phyloP scores from a whole-genome alignment of 129 eudicot genomes.

The Mikania micrantha region DNA sequence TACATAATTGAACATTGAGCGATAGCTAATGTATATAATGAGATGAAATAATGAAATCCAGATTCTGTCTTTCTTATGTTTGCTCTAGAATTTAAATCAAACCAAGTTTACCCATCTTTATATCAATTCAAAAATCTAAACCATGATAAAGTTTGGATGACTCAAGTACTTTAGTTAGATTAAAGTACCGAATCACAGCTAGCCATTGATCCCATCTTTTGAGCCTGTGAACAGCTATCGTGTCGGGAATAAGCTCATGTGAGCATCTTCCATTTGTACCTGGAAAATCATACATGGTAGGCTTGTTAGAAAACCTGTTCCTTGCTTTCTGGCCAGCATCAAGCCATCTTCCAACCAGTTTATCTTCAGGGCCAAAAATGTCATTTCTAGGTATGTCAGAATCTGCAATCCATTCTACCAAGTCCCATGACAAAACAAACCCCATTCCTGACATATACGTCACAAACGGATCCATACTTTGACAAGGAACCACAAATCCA shows the following conservation, averaged over 20 bases:
- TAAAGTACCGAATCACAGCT: conserved; percentile 51
- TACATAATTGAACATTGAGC: background rate
- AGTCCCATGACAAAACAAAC: conserved; percentile 58
- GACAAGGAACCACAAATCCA: conserved; percentile 76
- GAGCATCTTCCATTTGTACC: conserved; percentile 74
- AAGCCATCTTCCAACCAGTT: conserved; percentile 62
- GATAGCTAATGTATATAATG: conserved; percentile 11
- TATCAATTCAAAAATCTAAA: conserved; percentile 4
- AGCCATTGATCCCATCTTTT: conserved; percentile 79
- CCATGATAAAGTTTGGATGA: conserved; percentile 30
- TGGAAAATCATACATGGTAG: conserved; percentile 79
- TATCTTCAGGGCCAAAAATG: conserved; percentile 65
- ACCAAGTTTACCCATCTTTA: background rate
- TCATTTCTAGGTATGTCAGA: conserved; percentile 49
- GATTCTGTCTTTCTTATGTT: conserved; percentile 15
- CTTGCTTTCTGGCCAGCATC: conserved; percentile 42
- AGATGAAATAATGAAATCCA: conserved; percentile 15
- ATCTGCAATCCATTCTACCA: conserved; percentile 57
- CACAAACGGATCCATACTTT: conserved; percentile 68
- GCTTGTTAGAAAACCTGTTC: conserved; percentile 66
- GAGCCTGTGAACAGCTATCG: conserved; percentile 64
- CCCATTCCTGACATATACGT: conserved; percentile 88
- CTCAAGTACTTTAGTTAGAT: conserved; percentile 45
- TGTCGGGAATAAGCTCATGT: conserved; percentile 57
- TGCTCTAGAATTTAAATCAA: conserved; percentile 14